phyloP scores from a whole-genome alignment of 83 land plant genomes.

The Thuja plicata region DNA sequence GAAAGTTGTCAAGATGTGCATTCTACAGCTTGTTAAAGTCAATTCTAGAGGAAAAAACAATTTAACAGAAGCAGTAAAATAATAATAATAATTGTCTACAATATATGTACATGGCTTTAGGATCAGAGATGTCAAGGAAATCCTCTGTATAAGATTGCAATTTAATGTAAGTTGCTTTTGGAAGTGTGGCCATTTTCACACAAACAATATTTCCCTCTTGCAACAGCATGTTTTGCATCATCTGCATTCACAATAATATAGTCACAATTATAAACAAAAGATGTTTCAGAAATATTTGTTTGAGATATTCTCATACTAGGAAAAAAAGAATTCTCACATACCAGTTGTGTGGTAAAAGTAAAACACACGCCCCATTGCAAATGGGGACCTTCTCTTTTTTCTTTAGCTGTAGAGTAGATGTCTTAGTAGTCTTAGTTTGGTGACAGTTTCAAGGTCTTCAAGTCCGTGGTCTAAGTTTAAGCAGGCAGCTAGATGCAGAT shows the following conservation, averaged over 20 bases:
- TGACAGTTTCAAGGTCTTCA: no score
- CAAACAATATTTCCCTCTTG: conserved; percentile 51
- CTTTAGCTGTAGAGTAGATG: no score
- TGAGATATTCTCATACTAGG: background rate
- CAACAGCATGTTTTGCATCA: conserved; percentile 57
- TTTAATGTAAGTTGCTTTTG: conserved; percentile 48
- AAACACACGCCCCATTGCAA: no score
- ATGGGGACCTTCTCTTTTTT: no score
- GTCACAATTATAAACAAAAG: background rate
- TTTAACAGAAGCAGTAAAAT: background rate
- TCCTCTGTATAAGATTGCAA: conserved; percentile 55
- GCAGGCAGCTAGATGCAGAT: no score
- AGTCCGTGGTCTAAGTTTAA: no score
- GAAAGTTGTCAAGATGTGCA: background rate
- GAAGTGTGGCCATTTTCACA: conserved; percentile 52
- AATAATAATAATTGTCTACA: background rate
- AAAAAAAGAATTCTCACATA: background rate
- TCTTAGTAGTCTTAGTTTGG: no score
- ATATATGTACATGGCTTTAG: conserved; percentile 51
- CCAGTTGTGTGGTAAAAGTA: no score
- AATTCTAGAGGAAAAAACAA: background rate
- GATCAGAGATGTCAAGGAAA: conserved; percentile 54
- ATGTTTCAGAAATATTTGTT: background rate
- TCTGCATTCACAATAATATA: conserved; percentile 18
- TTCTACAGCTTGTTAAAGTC: background rate